Base-by-base conservation (phyloP, 768 basidiomycete genomes). In the Lanmaoa rubissima region DNA sequence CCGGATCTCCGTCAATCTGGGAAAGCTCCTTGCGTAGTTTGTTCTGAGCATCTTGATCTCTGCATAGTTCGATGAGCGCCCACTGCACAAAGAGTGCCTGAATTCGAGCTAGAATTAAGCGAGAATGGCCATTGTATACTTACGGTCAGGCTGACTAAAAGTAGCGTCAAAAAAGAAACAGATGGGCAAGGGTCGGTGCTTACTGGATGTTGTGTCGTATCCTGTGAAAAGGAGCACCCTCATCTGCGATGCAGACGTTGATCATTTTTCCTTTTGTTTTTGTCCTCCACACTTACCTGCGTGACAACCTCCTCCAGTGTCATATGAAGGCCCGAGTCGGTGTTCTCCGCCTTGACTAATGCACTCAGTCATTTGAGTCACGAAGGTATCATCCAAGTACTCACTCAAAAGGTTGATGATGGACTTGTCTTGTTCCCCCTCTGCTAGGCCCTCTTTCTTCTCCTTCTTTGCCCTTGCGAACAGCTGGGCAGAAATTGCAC, bases 31-130 rank as follows among this genome's bases (percentile, higher is more conserved):
- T 70, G 19, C 82, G 78, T 4, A 86, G 66, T 44, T 73, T 76
- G 16, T 71, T 59, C 65, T 86, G 84, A 24, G 69, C 71, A 19
- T 78, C 74, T 3, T 69, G 75, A 48, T 80, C 58, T 46, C 69
- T 74, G 14, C 73, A 74, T 0, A 86, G 74, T 63, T 86, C 82
- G 31, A 85, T 78, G 0, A 85, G 72, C 2, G 81, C 80, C 82
- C 83, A 86, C 60, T 65, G 21, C 13, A 48, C 41, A 1, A 19
- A 28, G 7, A n/a, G 12, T 16, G n/a, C 16, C 16, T 24, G 12
- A 46, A 26, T 32, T 41, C 31, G 6, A 26, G 9, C n/a, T n/a
- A n/a, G n/a, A n/a, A 12, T 19, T 2, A n/a, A 38, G 24, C 16
- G 10, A 14, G 24, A 36, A 50, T 24, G 14, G 10, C 14, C 5